A percentile compares a stretch with the other conserved stretches of the same genome.
phyloP scores from a whole-genome alignment of 1,284 basidiomycete genomes.

The Tilletiaria anomala region DNA sequence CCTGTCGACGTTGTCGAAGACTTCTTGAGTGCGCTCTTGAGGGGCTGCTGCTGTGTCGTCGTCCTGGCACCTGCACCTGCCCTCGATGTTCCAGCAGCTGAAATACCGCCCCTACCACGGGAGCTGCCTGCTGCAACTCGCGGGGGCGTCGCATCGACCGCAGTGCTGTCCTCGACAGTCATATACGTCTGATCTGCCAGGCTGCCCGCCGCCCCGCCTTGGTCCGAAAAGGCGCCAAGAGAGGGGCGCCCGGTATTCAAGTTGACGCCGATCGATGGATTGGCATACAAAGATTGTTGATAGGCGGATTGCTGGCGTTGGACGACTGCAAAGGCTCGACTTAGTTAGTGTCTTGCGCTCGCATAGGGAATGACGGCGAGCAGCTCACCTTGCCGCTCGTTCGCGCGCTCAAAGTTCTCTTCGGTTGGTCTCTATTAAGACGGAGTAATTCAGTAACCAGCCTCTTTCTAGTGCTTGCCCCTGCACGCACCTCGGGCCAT shows the following conservation, averaged over 20 bases:
- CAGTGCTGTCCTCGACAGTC: no score
- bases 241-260: no score
- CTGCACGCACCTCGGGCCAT: constrained; percentile 60
- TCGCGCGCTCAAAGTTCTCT: constrained; percentile 24
- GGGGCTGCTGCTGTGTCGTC: constrained; percentile 7
- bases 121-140: no score
- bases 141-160: no score
- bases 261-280: no score
- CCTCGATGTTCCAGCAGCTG: no score
- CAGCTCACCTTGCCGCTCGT: constrained; percentile 12
- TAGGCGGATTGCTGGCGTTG: constrained; percentile 1
- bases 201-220: no score
- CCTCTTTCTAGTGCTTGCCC: background rate
- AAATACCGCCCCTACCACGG: no score
- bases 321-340: background rate
- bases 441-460: background rate
- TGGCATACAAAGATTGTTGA: constrained; percentile 10
- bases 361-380: background rate
- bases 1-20: constrained; percentile 1
- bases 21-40: constrained; percentile 9
- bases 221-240: no score
- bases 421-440: constrained; percentile 11
- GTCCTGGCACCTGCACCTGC: no score
- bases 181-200: no score
- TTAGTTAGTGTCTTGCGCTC: background rate